Base-by-base conservation (phyloP, 768 basidiomycete genomes). In the Clathrus columnatus region DNA sequence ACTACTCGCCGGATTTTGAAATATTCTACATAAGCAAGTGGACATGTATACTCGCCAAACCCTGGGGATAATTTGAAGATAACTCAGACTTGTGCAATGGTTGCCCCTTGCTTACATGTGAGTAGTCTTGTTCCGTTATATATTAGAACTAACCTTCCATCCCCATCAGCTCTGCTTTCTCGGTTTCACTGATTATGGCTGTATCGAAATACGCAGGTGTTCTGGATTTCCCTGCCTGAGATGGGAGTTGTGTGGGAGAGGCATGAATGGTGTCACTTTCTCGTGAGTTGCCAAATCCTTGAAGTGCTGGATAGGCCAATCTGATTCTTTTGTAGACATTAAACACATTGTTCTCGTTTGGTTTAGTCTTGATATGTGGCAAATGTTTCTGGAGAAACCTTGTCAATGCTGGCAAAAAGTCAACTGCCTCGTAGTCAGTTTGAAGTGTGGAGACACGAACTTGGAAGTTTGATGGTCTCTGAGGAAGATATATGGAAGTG, bases 1-100 rank as follows among this genome's bases (percentile, higher is more conserved):
- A 55, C 29, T n/a, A 61, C 24, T 7, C 44, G 32, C 7, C 62
- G 56, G 0, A 61, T 59, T 7, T 62, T 67, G 47, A 64, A 67
- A 64, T 63, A 68, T 27, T 69, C 62, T 8, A 69, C 48, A 44
- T 68, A 68, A 0, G 59, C 65, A 2, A 70, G 56, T 0, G 62
- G 64, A 14, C 65, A 58, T 0, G 54, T 48, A 5, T 59, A 56
- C 3, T 27, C 0, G 0, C 51, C 48, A 11, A 57, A 64, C 7
- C 61, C 32, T 0, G 24, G 5, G 3, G 64, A 67, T 2, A 68
- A 57, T 27, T 55, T 41, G 41, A 70, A 70, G 20, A 70, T 65
- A 7, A 56, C 62, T 10, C 57, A 55, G 5, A 68, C 61, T 51
- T 66, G 65, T 1, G 64, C 64, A 18, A 67, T 42, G 1, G 59